Base-by-base conservation (phyloP, 768 basidiomycete genomes). In the Lactifluus subvellereus region DNA sequence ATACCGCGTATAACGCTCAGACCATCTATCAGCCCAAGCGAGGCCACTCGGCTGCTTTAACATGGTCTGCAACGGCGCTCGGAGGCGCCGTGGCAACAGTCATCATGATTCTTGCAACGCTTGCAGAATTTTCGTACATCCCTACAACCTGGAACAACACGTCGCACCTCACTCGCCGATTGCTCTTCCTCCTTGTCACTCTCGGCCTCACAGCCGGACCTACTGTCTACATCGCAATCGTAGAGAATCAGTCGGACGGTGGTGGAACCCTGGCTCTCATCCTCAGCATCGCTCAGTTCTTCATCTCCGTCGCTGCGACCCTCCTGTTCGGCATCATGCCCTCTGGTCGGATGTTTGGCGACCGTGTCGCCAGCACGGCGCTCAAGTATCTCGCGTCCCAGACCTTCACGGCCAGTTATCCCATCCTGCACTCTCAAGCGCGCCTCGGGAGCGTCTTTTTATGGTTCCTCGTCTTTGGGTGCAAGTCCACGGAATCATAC, bases 61-160 rank as follows among this genome's bases (percentile, higher is more conserved):
- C 85, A 14, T 98, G 93, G 94, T 94, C 92, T 42, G 92, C 91
- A 32, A 88, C 88, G 14, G 97, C 94, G 8, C 84, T 99, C 9
- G 97, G 97, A 47, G 97, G 97, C 33, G 92, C 92, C 1, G 91
- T 98, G 51, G 90, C 97, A n/a, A 93, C 94, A 0, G 69, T 90
- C 64, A 98, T 99, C 79, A 97, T 96, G 94, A 92, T 98, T 59
- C 79, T 82, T 66, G 97, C 96, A 57, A 98, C 97, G 10, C 79
- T 97, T 54, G 86, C 88, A 61, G 97, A 98, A 77, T 98, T 97
- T 75, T 89, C 90, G 35, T 98, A 97, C 77, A 96, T 99, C 75
- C 97, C 97, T 1, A 91, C 93, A 1, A 98, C 94, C 20, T 98
- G 96, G 97, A 96, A 95, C 74, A 98, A 98, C 76, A 92, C 94